phyloP scores from a whole-genome alignment of 139 green algal species.

The Deuterostichococcus epilithicus region DNA sequence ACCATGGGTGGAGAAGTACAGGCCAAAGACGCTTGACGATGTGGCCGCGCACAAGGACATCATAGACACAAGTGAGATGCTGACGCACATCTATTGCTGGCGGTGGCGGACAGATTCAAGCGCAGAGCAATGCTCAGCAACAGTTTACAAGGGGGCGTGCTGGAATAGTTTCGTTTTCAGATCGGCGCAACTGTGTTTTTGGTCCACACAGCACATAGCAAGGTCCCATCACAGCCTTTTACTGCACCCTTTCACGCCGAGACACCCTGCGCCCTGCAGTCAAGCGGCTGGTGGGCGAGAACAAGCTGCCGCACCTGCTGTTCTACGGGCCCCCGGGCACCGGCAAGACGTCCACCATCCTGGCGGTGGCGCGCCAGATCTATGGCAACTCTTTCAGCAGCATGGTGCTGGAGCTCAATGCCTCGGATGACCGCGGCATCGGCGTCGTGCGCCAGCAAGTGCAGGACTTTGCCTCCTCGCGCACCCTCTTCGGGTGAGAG shows the following conservation, averaged over 20 bases:
- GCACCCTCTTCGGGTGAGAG: conserved; percentile 80
- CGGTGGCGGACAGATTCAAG: background rate
- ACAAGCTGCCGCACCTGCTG: conserved; percentile 91
- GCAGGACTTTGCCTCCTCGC: conserved; percentile 94
- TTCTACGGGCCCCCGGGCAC: conserved; percentile 98
- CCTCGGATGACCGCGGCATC: conserved; percentile 94
- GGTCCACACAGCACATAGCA: background rate
- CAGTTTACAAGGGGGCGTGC: background rate
- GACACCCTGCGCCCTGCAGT: conserved; percentile 40
- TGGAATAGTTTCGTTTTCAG: background rate
- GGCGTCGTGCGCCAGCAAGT: conserved; percentile 92
- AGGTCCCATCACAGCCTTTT: too few relatives aligned
- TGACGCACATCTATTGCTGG: background rate
- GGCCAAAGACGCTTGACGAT: conserved; percentile 85
- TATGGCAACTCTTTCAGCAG: conserved; percentile 56
- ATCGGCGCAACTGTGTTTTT: background rate
- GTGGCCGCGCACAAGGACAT: conserved; percentile 95
- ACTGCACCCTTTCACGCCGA: background rate
- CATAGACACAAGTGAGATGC: conserved; percentile 87
- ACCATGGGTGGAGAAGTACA: conserved; percentile 96
- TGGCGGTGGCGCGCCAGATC: conserved; percentile 82
- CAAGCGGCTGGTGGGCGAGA: conserved; percentile 71
- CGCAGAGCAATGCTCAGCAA: too few relatives aligned
- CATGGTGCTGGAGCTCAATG: conserved; percentile 97
- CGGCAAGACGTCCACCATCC: conserved; percentile 95